Conservation (phyloP, 2,329 filamentous ascomycete genomes). For the Hypoxylon sp. region DNA sequence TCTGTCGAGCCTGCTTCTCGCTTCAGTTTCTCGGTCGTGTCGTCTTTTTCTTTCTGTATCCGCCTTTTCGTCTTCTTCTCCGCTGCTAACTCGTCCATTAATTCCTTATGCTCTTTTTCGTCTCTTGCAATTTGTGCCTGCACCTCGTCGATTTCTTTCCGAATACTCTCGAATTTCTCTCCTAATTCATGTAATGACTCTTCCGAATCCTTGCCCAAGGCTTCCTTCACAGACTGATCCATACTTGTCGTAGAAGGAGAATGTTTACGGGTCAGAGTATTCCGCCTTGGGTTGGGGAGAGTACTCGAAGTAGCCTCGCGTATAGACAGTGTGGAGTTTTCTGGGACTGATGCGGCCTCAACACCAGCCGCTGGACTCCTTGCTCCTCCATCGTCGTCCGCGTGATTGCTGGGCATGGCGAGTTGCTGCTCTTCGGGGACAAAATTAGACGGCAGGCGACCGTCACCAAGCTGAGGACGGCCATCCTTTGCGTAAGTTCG, state of each 20-base stretch:
- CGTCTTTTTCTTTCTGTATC: slow-evolving; percentile 88
- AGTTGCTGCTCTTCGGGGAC: slow-evolving; percentile 63
- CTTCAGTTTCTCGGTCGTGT: slow-evolving; percentile 85
- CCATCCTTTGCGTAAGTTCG: slow-evolving; percentile 78
- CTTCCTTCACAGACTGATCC: slow-evolving; percentile 62
- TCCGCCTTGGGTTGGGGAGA: slow-evolving; percentile 63
- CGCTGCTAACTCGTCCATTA: slow-evolving; percentile 75
- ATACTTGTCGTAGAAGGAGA: slow-evolving; percentile 76
- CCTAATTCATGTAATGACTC: slow-evolving; percentile 82
- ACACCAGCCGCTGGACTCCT: slow-evolving; percentile 66
- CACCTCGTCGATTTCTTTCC: slow-evolving; percentile 85
- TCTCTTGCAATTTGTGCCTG: slow-evolving; percentile 77
- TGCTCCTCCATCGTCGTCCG: slow-evolving; percentile 62
- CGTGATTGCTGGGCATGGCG: slow-evolving; percentile 56
- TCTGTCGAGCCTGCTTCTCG: slow-evolving; percentile 84
- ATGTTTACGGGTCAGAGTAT: slow-evolving; percentile 78
- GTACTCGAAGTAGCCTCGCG: slow-evolving; percentile 70
- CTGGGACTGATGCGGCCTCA: slow-evolving; percentile 71
- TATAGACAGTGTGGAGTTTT: slow-evolving; percentile 69
- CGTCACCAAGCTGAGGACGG: slow-evolving; percentile 69
- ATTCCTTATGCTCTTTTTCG: slow-evolving; percentile 75
- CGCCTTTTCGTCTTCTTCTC: slow-evolving; percentile 84
- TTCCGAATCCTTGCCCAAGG: slow-evolving; percentile 65
- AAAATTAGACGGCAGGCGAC: slow-evolving; percentile 68
- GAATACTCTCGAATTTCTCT: slow-evolving; percentile 80